A percentile compares a stretch with the other conserved stretches of the same genome.
Conservation (phyloP, 768 basidiomycete species). For the Psilocybe cyanescens region DNA sequence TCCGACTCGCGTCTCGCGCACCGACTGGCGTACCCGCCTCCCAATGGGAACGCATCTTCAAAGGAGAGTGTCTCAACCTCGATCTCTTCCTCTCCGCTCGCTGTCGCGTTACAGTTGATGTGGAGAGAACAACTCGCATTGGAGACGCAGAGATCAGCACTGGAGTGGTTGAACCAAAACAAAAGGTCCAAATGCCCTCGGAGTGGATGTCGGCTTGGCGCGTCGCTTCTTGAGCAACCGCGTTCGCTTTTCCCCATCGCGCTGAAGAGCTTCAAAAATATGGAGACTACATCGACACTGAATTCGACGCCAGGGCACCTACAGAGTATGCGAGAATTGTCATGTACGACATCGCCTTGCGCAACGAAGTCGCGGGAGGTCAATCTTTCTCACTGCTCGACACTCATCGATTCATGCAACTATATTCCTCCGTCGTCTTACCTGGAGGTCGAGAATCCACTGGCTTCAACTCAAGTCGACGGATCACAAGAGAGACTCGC, state of each 20-base stretch:
- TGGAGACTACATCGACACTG: conserved; percentile 22
- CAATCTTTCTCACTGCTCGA: conserved; percentile 26
- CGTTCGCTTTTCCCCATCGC: conserved; percentile 31
- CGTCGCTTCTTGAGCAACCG: conserved; percentile 14
- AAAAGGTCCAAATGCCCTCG: conserved; percentile 10
- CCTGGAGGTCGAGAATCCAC: conserved; percentile 7
- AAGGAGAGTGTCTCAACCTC: conserved; percentile 29
- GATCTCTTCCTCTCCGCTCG: conserved; percentile 26
- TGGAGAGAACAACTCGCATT: conserved; percentile 13
- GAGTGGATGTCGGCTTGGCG: conserved; percentile 32
- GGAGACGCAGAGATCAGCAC: conserved; percentile 23
- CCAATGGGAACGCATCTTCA: conserved; percentile 25
- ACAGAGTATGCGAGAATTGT: conserved; percentile 26
- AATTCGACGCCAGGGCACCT: conserved; percentile 22
- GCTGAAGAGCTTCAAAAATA: conserved; percentile 29
- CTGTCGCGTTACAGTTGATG: conserved; percentile 14
- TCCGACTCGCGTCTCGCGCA: not conserved
- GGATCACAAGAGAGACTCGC: not conserved
- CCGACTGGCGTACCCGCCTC: conserved; percentile 4
- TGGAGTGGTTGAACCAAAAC: conserved; percentile 10
- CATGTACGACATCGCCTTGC: conserved; percentile 32
- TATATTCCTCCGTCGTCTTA: conserved; percentile 18
- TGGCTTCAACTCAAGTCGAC: not conserved
- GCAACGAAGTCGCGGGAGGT: conserved; percentile 24
- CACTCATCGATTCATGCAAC: not conserved